Evolutionary conservation across 768 basidiomycete species (phyloP).

Genomic region (Termitomyces bulborhizus): DNA sequence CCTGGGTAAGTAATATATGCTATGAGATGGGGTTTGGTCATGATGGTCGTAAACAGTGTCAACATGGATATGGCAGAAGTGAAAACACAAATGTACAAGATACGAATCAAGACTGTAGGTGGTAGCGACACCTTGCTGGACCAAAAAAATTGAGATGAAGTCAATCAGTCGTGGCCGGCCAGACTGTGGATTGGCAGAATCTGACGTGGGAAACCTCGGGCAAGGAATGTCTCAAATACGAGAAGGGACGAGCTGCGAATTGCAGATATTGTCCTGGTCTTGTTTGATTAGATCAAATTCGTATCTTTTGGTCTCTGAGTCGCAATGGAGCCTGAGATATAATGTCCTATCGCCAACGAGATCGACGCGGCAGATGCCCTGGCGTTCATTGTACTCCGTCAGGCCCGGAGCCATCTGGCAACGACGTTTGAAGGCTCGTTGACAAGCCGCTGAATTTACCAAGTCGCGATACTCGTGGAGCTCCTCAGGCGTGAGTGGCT

Average conservation of each 20-base stretch:
- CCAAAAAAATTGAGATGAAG: neutral
- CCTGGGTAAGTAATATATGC: neutral
- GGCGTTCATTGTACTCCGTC: constrained; percentile 32
- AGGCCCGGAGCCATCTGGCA: constrained; percentile 37
- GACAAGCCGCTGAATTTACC: constrained; percentile 26
- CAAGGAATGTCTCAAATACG: neutral
- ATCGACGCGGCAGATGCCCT: constrained; percentile 54
- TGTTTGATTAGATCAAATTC: neutral
- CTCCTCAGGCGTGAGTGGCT: constrained; percentile 40
- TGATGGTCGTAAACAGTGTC: neutral
- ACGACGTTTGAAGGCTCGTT: constrained; percentile 38
- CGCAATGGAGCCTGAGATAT: constrained; percentile 40
- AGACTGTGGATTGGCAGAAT: neutral
- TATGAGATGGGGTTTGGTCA: neutral
- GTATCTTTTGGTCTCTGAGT: neutral
- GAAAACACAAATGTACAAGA: too few species aligned
- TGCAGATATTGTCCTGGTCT: neutral
- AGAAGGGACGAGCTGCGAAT: neutral
- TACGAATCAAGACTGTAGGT: neutral
- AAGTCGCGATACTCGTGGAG: constrained; percentile 16
- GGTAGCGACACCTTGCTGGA: neutral
- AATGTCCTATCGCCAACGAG: constrained; percentile 43
- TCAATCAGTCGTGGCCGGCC: neutral
- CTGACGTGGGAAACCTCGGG: neutral
- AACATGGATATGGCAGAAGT: neutral